Evolutionary conservation across 2,329 filamentous ascomycete genomes (phyloP).

Genomic region (Alternaria novae-zelandiae): DNA sequence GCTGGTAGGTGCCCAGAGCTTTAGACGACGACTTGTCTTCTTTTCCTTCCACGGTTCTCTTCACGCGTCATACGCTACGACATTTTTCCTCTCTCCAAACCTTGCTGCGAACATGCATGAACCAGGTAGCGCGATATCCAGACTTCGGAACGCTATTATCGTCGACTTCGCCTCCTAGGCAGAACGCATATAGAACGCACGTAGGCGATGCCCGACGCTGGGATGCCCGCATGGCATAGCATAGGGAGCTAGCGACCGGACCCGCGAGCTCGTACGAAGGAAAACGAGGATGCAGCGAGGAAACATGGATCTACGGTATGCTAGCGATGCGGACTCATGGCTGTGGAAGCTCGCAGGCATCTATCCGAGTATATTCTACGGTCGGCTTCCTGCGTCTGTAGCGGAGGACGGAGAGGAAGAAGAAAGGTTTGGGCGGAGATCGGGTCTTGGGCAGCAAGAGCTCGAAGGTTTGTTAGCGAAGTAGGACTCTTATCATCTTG

Average conservation of each 20-base stretch:
- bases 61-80: neutral
- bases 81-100: neutral
- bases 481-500: neutral
- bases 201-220: neutral
- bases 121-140: neutral
- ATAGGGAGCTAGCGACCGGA: neutral
- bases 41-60: neutral
- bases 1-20: neutral
- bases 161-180: neutral
- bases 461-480: neutral
- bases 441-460: neutral
- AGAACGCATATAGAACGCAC: neutral
- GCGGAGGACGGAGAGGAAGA: neutral
- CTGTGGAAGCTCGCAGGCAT: neutral
- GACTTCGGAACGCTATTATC: slow-evolving; percentile 1
- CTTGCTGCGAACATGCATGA: neutral
- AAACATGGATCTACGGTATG: neutral
- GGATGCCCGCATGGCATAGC: neutral
- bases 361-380: neutral
- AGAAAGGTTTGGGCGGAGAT: neutral
- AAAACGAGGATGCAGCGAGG: slow-evolving; percentile 1
- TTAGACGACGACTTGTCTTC: neutral
- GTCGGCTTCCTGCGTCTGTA: neutral
- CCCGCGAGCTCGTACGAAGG: neutral
- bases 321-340: neutral